Evolutionary conservation across 106 monocot genomes (phyloP).

Genomic region (Gastrodia elata): DNA sequence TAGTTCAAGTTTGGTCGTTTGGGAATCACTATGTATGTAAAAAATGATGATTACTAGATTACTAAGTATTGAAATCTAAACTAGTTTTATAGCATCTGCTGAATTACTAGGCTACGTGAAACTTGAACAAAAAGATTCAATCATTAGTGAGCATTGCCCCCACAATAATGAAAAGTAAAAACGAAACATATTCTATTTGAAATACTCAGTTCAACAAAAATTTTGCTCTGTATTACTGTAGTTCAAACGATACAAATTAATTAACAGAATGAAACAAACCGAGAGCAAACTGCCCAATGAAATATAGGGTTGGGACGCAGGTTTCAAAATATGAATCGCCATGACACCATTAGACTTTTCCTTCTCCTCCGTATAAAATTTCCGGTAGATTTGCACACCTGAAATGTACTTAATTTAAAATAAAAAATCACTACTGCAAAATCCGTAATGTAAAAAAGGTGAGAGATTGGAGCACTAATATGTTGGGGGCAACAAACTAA

Average conservation of each 20-base stretch:
- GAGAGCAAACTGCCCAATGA: constrained; percentile 42
- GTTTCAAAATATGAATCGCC: constrained; percentile 68
- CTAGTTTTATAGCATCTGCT: too few species aligned
- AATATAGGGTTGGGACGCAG: constrained; percentile 51
- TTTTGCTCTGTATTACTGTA: background rate
- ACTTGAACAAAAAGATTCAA: background rate
- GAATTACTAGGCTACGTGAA: background rate
- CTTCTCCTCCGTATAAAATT: constrained; percentile 82
- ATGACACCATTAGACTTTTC: constrained; percentile 64
- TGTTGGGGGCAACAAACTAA: background rate
- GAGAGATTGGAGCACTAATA: background rate
- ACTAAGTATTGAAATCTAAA: too few species aligned
- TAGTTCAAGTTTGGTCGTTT: too few species aligned
- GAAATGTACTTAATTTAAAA: constrained; percentile 7
- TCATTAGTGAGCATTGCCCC: background rate
- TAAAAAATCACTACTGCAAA: background rate
- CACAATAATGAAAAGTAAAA: background rate
- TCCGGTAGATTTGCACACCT: constrained; percentile 75
- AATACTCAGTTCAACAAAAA: background rate
- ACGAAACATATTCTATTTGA: background rate
- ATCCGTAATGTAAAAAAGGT: background rate
- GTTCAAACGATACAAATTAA: background rate
- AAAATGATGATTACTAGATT: too few species aligned
- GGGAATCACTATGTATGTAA: too few species aligned
- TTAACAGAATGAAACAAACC: constrained; percentile 26